Percentiles rank a stretch among this genome's conserved stretches.
phyloP scores from a whole-genome alignment of 2,329 filamentous ascomycete species.

The Aspergillus proliferans region DNA sequence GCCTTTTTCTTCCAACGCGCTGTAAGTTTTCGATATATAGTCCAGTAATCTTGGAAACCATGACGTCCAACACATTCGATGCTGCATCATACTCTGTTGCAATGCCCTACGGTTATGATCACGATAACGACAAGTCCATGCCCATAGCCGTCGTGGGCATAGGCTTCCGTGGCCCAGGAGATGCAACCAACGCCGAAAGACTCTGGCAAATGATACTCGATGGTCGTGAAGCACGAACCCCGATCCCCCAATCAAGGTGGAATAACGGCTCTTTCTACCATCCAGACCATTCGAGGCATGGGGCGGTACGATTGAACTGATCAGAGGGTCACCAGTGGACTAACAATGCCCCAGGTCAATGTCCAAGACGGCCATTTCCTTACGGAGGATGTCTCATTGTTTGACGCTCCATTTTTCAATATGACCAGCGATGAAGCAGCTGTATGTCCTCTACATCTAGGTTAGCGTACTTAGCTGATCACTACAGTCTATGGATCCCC shows the following conservation, averaged over 20 bases:
- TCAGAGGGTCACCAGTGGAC: not conserved
- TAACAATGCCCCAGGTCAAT: conserved; percentile 13
- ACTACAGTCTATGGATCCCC: conserved; percentile 25
- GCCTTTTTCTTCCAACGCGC: no score
- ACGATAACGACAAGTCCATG: conserved; percentile 4
- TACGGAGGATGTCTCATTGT: conserved; percentile 18
- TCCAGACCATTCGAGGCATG: conserved; percentile 17
- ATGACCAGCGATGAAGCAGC: conserved; percentile 26
- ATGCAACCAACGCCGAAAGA: conserved; percentile 13
- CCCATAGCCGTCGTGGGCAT: conserved; percentile 23
- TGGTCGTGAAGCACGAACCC: conserved; percentile 14
- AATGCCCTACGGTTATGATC: no score
- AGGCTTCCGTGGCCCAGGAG: conserved; percentile 18
- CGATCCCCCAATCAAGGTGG: conserved; percentile 15
- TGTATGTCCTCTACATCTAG: conserved; percentile 6
- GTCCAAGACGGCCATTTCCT: conserved; percentile 22
- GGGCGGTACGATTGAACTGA: conserved; percentile 13
- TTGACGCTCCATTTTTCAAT: conserved; percentile 32
- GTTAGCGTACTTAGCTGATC: not conserved
- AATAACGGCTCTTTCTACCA: conserved; percentile 21
- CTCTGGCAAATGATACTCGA: conserved; percentile 19
- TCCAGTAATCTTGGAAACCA: no score
- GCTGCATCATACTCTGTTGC: no score
- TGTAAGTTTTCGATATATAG: no score
- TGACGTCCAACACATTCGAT: no score